phyloP scores from a whole-genome alignment of 768 basidiomycete genomes.

The Mycena floridula region DNA sequence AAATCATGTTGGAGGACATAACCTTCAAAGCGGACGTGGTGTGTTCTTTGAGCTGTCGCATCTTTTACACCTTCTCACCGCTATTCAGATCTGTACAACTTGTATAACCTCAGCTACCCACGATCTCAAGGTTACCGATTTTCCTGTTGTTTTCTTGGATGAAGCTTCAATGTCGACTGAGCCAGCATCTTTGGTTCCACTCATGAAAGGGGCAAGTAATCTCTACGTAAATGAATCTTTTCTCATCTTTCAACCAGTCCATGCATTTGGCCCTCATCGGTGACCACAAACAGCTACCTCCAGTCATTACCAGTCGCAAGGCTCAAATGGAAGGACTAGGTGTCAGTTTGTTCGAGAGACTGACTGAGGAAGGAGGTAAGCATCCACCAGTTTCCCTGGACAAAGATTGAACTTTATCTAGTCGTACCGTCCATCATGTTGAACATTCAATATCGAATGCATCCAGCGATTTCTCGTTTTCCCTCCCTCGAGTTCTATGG shows the following conservation, averaged over 20 bases:
- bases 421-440: conserved; percentile 89
- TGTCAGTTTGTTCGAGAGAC: conserved; percentile 81
- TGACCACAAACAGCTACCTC: conserved; percentile 95
- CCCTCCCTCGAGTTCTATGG: conserved; percentile 83
- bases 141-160: conserved; percentile 90
- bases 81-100: conserved; percentile 77
- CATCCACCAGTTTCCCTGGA: conserved; percentile 9
- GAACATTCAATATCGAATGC: conserved; percentile 95
- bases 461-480: conserved; percentile 83
- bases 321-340: conserved; percentile 70
- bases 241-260: conserved; percentile 7
- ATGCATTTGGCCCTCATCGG: conserved; percentile 85
- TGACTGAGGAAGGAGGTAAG: conserved; percentile 79
- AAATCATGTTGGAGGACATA: conserved; percentile 59
- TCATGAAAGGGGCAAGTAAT: conserved; percentile 86
- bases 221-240: conserved; percentile 6
- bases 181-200: conserved; percentile 82
- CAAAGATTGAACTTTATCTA: conserved; percentile 17
- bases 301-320: conserved; percentile 74
- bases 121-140: conserved; percentile 68
- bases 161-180: conserved; percentile 98
- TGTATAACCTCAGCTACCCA: conserved; percentile 72
- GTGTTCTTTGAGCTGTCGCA: conserved; percentile 20
- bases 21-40: conserved; percentile 70
- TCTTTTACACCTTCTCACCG: background rate